Evolutionary conservation across 2,329 filamentous ascomycete species (phyloP).

Genomic region (Diaporthe humulicola): DNA sequence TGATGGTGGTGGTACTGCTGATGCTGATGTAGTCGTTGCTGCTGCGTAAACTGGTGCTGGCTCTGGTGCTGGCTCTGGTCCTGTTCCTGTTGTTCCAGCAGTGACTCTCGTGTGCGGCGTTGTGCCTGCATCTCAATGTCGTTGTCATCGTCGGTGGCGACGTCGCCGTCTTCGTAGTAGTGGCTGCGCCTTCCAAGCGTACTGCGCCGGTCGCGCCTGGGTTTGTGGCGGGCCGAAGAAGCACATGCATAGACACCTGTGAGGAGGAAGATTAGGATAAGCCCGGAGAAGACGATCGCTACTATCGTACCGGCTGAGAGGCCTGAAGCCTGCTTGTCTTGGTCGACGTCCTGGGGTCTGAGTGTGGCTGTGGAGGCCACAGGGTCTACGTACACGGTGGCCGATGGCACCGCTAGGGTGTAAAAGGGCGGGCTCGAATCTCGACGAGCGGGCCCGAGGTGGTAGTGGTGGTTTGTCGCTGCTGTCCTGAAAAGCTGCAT

Average conservation of each 20-base stretch:
- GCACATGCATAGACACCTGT: slow-evolving; percentile 15
- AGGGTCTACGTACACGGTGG: neutral
- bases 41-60: no score
- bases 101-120: neutral
- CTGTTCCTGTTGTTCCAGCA: neutral
- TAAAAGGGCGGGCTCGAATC: neutral
- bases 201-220: neutral
- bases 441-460: neutral
- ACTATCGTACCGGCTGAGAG: slow-evolving; percentile 15
- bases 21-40: neutral
- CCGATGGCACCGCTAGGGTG: neutral
- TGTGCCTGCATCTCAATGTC: slow-evolving; percentile 23
- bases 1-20: neutral
- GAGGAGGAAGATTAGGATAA: slow-evolving; percentile 6
- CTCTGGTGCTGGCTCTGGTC: neutral
- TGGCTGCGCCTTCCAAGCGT: neutral
- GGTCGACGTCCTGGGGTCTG: neutral
- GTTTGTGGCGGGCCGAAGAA: neutral
- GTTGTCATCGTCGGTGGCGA: neutral
- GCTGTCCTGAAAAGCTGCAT: neutral
- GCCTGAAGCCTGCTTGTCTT: neutral
- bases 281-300: neutral
- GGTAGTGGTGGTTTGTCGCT: neutral
- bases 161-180: neutral
- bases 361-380: neutral